Percentiles rank a stretch among this genome's conserved stretches.
phyloP scores from a whole-genome alignment of 2,329 filamentous ascomycete species.

The Paecilomyces variotii region DNA sequence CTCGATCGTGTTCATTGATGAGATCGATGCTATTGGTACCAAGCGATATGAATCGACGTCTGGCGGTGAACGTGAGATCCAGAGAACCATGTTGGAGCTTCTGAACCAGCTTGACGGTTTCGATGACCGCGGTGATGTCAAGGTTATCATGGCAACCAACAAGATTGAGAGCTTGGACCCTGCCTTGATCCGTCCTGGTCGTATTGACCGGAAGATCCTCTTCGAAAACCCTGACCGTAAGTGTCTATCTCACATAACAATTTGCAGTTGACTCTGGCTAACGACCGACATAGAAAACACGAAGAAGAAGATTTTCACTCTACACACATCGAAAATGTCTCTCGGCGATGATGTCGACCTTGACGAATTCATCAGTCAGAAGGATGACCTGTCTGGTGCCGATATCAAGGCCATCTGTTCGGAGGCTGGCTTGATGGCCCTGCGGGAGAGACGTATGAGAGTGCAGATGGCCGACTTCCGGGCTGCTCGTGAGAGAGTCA shows the following conservation, averaged over 20 bases:
- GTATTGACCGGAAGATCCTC: slow-evolving; percentile 96
- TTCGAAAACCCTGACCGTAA: slow-evolving; percentile 64
- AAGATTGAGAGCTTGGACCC: slow-evolving; percentile 98
- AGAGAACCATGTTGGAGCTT: slow-evolving; percentile 96
- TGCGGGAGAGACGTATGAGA: slow-evolving; percentile 91
- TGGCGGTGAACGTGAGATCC: slow-evolving; percentile 92
- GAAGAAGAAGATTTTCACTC: slow-evolving; percentile 93
- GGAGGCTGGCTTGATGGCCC: slow-evolving; percentile 86
- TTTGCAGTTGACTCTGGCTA: slow-evolving; percentile 9
- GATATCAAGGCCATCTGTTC: slow-evolving; percentile 99
- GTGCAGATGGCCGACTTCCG: slow-evolving; percentile 99
- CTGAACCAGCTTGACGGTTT: slow-evolving; percentile 98
- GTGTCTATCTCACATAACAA: slow-evolving; percentile 15
- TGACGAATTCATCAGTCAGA: slow-evolving; percentile 96
- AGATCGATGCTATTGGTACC: slow-evolving; percentile 97
- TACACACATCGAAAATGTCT: slow-evolving; percentile 98
- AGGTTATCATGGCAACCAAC: slow-evolving; percentile 99
- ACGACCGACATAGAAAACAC: slow-evolving; percentile 59
- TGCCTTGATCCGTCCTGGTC: slow-evolving; percentile 88
- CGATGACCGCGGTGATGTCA: slow-evolving; percentile 96
- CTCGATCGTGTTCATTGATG: slow-evolving; percentile 97
- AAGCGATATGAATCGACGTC: slow-evolving; percentile 98
- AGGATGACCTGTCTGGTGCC: slow-evolving; percentile 92
- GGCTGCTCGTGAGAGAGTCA: slow-evolving; percentile 80
- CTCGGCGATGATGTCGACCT: slow-evolving; percentile 94